A percentile compares a stretch with the other conserved stretches of the same genome.
These are phyloP conservation scores for Elaeis guineensis DNA, from an alignment of 176 grass and related monocot genomes.

Conservation along the genomic window DNA sequence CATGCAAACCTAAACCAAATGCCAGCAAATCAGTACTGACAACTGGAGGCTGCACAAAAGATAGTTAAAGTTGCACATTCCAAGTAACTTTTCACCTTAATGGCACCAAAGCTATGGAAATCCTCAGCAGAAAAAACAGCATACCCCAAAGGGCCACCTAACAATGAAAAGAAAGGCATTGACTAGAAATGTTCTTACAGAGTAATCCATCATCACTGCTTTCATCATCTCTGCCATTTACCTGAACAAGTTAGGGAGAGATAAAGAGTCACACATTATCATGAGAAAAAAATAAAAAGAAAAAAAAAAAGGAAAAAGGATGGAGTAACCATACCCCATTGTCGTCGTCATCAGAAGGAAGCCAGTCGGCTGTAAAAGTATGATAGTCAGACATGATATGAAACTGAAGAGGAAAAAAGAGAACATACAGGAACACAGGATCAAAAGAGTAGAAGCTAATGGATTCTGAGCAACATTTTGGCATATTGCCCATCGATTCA, in stretches of 20 bases:
- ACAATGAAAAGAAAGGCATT: neutral
- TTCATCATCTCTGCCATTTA: slow-evolving; percentile 32
- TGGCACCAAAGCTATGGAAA: no score
- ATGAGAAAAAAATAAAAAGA: neutral
- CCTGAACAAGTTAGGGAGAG: slow-evolving; percentile 29
- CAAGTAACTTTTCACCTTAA: no score
- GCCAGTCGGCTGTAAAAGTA: slow-evolving; percentile 18
- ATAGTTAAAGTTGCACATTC: no score
- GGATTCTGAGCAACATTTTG: no score
- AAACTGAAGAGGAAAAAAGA: neutral
- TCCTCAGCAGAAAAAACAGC: no score
- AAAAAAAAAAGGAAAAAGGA: slow-evolving; percentile 1
- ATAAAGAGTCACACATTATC: slow-evolving; percentile 1
- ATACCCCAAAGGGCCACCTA: no score
- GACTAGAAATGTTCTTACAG: slow-evolving; percentile 41
- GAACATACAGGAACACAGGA: no score
- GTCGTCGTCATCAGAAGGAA: slow-evolving; percentile 47
- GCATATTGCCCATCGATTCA: no score
- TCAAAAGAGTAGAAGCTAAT: no score
- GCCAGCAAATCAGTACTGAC: no score
- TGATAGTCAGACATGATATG: neutral
- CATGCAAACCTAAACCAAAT: no score
- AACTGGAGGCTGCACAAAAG: no score
- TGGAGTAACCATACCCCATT: slow-evolving; percentile 38
- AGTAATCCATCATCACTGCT: slow-evolving; percentile 67